These are phyloP conservation scores for Ocimum tenuiflorum DNA, from an alignment of 257 asterid genomes.

Conservation along the genomic window DNA sequence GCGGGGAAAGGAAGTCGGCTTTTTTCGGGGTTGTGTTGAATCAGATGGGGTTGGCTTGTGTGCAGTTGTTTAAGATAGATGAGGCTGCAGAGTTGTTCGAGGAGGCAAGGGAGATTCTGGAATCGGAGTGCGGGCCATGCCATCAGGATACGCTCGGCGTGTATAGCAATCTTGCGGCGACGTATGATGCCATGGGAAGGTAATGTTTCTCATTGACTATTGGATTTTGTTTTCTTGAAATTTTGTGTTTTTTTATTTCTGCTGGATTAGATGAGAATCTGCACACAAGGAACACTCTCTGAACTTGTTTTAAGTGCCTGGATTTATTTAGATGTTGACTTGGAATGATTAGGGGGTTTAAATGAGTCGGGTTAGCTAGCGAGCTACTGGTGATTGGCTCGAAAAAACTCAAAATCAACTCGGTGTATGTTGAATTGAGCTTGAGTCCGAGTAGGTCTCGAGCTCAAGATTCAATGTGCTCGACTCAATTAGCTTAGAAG, in stretches of 20 bases:
- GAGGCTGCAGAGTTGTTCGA: conserved; percentile 98
- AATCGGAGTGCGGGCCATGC: conserved; percentile 82
- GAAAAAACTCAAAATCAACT: too few relatives aligned
- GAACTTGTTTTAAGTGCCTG: background rate
- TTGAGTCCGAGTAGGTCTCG: too few relatives aligned
- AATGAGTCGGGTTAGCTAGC: too few relatives aligned
- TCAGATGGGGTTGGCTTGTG: conserved; percentile 97
- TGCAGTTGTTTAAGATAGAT: conserved; percentile 84
- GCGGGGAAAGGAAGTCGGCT: conserved; percentile 92
- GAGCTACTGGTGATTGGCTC: too few relatives aligned
- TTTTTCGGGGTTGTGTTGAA: conserved; percentile 92
- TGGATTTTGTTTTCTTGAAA: background rate
- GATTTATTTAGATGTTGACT: background rate
- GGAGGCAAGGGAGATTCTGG: conserved; percentile 88
- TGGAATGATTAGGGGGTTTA: too few relatives aligned
- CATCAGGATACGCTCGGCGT: conserved; percentile 98
- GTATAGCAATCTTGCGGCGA: conserved; percentile 94
- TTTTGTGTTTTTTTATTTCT: background rate
- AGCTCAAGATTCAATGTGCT: too few relatives aligned
- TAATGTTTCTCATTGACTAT: background rate
- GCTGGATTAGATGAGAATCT: background rate
- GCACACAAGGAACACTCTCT: too few relatives aligned
- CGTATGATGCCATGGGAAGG: conserved; percentile 99
- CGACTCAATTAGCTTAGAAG: too few relatives aligned
- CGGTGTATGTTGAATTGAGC: too few relatives aligned